These are phyloP conservation scores for Psilocybe cyanescens DNA, from an alignment of 768 basidiomycete species.

Conservation along the genomic window DNA sequence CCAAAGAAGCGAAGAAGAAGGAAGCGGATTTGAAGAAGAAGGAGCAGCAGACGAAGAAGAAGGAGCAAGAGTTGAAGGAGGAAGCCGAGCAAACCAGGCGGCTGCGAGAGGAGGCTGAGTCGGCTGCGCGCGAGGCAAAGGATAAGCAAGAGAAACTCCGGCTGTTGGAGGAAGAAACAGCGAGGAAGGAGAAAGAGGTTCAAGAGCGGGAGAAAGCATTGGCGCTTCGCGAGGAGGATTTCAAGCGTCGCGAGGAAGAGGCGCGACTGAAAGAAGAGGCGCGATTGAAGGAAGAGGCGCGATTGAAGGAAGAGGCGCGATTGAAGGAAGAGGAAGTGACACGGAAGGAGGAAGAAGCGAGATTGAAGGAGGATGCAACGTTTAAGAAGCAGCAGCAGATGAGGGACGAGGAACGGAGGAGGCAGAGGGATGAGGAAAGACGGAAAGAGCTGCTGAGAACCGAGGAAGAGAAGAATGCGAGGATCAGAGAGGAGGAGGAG, in stretches of 20 bases:
- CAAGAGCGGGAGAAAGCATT: conserved; percentile 30
- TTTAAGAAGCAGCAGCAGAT: conserved; percentile 6
- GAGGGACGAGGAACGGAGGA: conserved; percentile 8
- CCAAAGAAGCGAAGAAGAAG: conserved; percentile 28
- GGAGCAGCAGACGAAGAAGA: conserved; percentile 23
- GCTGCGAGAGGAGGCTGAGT: conserved; percentile 29
- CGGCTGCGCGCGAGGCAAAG: conserved; percentile 25
- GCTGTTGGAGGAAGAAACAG: conserved; percentile 33
- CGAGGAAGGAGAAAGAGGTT: conserved; percentile 34
- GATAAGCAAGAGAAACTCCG: conserved; percentile 30
- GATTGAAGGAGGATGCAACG: conserved; percentile 15
- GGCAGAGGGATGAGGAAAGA: conserved; percentile 16
- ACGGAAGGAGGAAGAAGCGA: conserved; percentile 16
- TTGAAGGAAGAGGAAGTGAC: conserved; percentile 5
- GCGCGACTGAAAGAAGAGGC: conserved; percentile 19
- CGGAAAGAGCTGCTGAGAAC: conserved; percentile 17
- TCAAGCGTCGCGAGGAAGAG: conserved; percentile 36
- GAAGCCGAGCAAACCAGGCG: conserved; percentile 29
- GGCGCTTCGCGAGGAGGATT: conserved; percentile 38
- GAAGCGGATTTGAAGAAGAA: conserved; percentile 29
- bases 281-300: conserved; percentile 15
- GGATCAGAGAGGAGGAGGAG: conserved; percentile 12
- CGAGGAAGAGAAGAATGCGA: conserved; percentile 14
- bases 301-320: conserved; percentile 11
- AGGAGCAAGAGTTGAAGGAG: conserved; percentile 32